A percentile compares a stretch with the other conserved stretches of the same genome.
Conservation (phyloP, 306 rosid species). For the Malus fusca region DNA sequence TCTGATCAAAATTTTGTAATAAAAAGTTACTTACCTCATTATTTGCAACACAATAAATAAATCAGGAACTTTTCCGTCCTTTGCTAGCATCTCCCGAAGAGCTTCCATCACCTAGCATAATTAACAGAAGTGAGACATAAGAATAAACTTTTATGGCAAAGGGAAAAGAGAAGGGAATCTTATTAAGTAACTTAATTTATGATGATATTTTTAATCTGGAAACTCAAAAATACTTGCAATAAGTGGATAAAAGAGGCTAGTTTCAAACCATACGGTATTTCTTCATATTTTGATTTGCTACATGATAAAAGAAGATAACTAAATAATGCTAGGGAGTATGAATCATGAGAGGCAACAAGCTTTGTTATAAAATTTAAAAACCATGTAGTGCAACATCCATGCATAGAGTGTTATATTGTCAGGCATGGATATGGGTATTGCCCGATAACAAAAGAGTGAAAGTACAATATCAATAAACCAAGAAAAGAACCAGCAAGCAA, state of each 20-base stretch:
- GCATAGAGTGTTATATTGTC: too few species aligned
- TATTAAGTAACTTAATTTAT: background rate
- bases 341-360: background rate
- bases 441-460: background rate
- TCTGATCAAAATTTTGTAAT: background rate
- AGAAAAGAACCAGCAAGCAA: background rate
- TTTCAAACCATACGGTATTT: background rate
- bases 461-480: too few species aligned
- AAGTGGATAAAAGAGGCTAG: background rate
- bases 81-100: constrained; percentile 61
- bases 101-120: constrained; percentile 59
- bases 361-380: background rate
- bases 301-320: background rate
- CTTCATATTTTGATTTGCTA: background rate
- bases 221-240: background rate
- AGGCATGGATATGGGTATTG: background rate
- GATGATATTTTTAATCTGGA: background rate
- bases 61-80: constrained; percentile 65
- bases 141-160: background rate
- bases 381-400: background rate
- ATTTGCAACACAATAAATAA: constrained; percentile 51
- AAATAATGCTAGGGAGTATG: background rate
- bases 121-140: constrained; percentile 8
- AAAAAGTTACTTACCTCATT: constrained; percentile 53
- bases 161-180: background rate